Evolutionary conservation across 768 basidiomycete genomes (phyloP).

Genomic region (Termitomyces sp.): DNA sequence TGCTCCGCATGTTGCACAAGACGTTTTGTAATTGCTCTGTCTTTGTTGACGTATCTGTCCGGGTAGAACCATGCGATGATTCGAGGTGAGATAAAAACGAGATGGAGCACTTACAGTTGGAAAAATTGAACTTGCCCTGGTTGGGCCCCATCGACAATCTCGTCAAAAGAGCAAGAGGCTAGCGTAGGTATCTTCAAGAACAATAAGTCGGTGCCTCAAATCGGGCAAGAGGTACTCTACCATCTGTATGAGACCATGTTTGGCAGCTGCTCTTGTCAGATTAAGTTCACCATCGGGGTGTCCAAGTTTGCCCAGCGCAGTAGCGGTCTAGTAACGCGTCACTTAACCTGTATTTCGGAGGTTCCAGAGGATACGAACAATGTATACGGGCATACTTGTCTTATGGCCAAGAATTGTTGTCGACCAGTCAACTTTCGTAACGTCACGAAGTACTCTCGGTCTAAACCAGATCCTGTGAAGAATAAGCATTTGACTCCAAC

Average conservation of each 20-base stretch:
- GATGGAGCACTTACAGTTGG: constrained; percentile 60
- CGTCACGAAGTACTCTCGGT: constrained; percentile 80
- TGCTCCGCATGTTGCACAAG: constrained; percentile 88
- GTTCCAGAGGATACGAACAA: constrained; percentile 38
- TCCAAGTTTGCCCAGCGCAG: constrained; percentile 89
- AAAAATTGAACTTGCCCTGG: constrained; percentile 82
- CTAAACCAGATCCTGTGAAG: constrained; percentile 78
- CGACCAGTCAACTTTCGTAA: constrained; percentile 82
- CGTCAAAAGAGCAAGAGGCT: constrained; percentile 94
- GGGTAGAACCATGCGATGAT: background rate
- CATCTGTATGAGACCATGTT: constrained; percentile 58
- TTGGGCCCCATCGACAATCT: constrained; percentile 82
- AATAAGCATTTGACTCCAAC: background rate
- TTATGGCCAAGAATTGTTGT: constrained; percentile 76
- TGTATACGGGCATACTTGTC: constrained; percentile 77
- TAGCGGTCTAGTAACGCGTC: constrained; percentile 48
- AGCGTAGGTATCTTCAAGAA: constrained; percentile 81
- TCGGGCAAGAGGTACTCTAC: constrained; percentile 17
- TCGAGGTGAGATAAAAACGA: background rate
- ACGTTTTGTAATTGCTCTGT: constrained; percentile 78
- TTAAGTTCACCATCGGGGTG: constrained; percentile 95
- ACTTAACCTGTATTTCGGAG: background rate
- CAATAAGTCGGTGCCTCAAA: background rate
- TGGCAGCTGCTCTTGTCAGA: constrained; percentile 83
- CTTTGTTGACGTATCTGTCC: constrained; percentile 84